Conservation (phyloP, 805 yeast genomes). For the Monosporozyma unispora region DNA sequence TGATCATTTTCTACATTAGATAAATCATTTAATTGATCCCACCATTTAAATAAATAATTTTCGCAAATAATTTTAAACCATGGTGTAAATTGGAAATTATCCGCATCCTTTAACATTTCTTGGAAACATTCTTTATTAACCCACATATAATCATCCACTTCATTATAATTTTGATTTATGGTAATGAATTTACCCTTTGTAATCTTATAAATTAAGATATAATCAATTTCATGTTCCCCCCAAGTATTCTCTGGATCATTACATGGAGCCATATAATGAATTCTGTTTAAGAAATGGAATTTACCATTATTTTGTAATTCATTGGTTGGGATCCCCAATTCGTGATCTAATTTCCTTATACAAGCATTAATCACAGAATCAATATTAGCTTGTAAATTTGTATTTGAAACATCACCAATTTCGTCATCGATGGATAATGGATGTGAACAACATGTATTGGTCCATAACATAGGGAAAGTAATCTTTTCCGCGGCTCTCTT, state of each 20-base stretch:
- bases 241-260: constrained; percentile 48
- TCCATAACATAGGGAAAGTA: constrained; percentile 96
- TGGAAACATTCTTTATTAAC: constrained; percentile 62
- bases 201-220: constrained; percentile 70
- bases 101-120: constrained; percentile 61
- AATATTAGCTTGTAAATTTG: constrained; percentile 47
- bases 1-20: constrained; percentile 38
- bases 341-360: constrained; percentile 84
- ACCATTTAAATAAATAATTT: constrained; percentile 85
- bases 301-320: constrained; percentile 51
- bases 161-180: constrained; percentile 61
- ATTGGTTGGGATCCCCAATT: constrained; percentile 65
- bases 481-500: constrained; percentile 95
- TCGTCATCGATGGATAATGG: constrained; percentile 82
- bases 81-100: constrained; percentile 72
- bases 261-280: constrained; percentile 86
- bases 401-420: constrained; percentile 43
- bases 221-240: constrained; percentile 98
- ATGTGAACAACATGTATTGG: constrained; percentile 98
- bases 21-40: constrained; percentile 64
- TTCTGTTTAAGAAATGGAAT: constrained; percentile 82
- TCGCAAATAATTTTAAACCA: constrained; percentile 97
- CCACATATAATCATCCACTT: constrained; percentile 72
- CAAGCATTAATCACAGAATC: constrained; percentile 83
- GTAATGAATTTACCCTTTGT: constrained; percentile 37